phyloP scores from a whole-genome alignment of 2,329 filamentous ascomycete genomes.

The Aphanoascus verrucosus region DNA sequence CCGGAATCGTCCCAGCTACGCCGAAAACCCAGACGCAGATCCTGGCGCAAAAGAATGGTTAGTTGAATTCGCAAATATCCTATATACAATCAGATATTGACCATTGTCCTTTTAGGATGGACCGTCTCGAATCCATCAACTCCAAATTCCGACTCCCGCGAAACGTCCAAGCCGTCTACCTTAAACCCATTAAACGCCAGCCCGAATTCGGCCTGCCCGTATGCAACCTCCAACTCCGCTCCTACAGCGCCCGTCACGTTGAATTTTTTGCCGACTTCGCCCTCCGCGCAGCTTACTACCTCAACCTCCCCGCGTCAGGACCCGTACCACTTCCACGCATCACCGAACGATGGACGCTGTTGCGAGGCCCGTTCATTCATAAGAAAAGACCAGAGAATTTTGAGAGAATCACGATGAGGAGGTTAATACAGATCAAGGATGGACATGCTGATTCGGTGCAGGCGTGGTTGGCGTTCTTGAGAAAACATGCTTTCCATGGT shows the following conservation, averaged over 20 bases:
- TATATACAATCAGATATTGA: not conserved
- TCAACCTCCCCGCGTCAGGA: slow-evolving; percentile 73
- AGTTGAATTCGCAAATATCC: not conserved
- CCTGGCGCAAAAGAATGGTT: slow-evolving; percentile 6
- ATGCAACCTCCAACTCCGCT: slow-evolving; percentile 86
- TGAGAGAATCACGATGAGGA: slow-evolving; percentile 74
- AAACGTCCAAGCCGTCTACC: slow-evolving; percentile 73
- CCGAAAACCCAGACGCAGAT: slow-evolving; percentile 4
- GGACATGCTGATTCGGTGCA: slow-evolving; percentile 81
- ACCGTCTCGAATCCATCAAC: slow-evolving; percentile 28
- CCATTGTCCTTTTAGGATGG: slow-evolving; percentile 21
- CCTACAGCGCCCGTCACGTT: slow-evolving; percentile 78
- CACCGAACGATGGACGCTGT: slow-evolving; percentile 89
- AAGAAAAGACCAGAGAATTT: slow-evolving; percentile 99
- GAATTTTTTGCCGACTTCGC: slow-evolving; percentile 95
- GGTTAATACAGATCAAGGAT: slow-evolving; percentile 86
- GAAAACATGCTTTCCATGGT: slow-evolving; percentile 89
- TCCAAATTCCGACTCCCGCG: slow-evolving; percentile 54
- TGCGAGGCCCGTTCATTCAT: slow-evolving; percentile 77
- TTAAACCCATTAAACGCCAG: slow-evolving; percentile 68
- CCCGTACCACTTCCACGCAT: slow-evolving; percentile 78
- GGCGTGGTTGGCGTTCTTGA: slow-evolving; percentile 82
- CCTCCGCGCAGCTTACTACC: slow-evolving; percentile 85
- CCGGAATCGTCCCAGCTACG: not conserved
- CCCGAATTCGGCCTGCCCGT: slow-evolving; percentile 67